Base-by-base conservation (phyloP, 768 basidiomycete genomes). In the Lentinus brumalis region DNA sequence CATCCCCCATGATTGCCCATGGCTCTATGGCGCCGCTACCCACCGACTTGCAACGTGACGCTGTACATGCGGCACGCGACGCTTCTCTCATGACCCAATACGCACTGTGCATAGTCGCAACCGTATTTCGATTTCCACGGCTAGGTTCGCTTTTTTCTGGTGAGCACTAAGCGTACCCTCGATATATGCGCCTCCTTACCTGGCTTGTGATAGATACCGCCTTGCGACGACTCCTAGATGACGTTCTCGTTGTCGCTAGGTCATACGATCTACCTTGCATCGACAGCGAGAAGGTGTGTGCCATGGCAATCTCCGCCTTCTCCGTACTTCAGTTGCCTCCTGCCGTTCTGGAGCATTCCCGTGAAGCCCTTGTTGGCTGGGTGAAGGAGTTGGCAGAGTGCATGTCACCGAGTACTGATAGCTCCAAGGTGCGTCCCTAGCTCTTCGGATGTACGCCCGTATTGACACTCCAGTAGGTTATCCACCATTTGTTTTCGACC, bases 71-170 rank as follows among this genome's bases (percentile, higher is more conserved):
- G 3, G 46, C 46, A 11, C 26, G 29, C 46, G 18, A 30, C 60
- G 63, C 77, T 16, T 77, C 78, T 10, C 70, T 69, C 2, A 67
- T 89, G n/a, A 85, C 81, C 60, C 81, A 84, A 31, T 73, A 81
- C 61, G 82, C 86, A 4, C 73, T 90, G 31, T 77, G 79, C 61
- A 70, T 83, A 50, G 63, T 84, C 42, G 79, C 84, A 5, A 77
- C 78, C 53, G 74, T 89, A 56, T 79, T 87, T 64, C 74, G 73
- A n/a, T 79, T 82, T 60, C 75, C 75, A 16, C 64, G 72, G 18
- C 63, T 88, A 59, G 75, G 78, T 72, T 66, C 73, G 12, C 67
- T 78, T 49, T 84, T 89, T 65, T 59, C 79, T 14, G 71, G 88
- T 89, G 46, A 12, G 46, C 29, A 49, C 46, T 9, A 6, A 18